Evolutionary conservation across 2,329 filamentous ascomycete genomes (phyloP).

Genomic region (Fusarium nematophilum): DNA sequence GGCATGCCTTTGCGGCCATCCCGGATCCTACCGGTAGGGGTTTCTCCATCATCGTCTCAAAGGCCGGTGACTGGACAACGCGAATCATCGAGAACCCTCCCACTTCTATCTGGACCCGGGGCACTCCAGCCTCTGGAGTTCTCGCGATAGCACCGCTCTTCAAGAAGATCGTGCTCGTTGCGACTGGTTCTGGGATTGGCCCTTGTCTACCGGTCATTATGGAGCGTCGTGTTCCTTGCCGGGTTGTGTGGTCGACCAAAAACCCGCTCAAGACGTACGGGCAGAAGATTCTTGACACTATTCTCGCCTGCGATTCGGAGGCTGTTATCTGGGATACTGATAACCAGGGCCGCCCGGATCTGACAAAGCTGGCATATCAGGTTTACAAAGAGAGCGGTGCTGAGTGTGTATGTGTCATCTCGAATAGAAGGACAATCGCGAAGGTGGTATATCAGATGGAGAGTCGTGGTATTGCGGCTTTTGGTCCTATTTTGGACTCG

Average conservation of each 20-base stretch:
- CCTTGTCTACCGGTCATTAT: constrained; percentile 33
- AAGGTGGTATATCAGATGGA: constrained; percentile 73
- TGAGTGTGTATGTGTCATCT: constrained; percentile 76
- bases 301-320: constrained; percentile 21
- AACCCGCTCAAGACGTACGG: constrained; percentile 31
- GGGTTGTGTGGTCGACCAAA: constrained; percentile 35
- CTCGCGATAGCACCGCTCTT: constrained; percentile 30
- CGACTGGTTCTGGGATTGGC: constrained; percentile 34
- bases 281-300: constrained; percentile 21
- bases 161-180: constrained; percentile 36
- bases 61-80: constrained; percentile 76
- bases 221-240: constrained; percentile 32
- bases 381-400: constrained; percentile 62
- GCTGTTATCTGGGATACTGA: constrained; percentile 65
- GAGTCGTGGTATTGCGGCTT: constrained; percentile 69
- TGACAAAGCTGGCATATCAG: constrained; percentile 55
- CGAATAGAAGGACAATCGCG: constrained; percentile 70
- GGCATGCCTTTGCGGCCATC: constrained; percentile 77
- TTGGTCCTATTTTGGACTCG: constrained; percentile 74
- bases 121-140: constrained; percentile 67
- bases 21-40: constrained; percentile 62
- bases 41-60: constrained; percentile 74
- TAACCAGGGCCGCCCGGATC: constrained; percentile 63
- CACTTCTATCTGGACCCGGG: constrained; percentile 69
- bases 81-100: constrained; percentile 69